These are phyloP conservation scores for Tylopilus sp. DNA, from an alignment of 1,284 basidiomycete species.

Conservation along the genomic window DNA sequence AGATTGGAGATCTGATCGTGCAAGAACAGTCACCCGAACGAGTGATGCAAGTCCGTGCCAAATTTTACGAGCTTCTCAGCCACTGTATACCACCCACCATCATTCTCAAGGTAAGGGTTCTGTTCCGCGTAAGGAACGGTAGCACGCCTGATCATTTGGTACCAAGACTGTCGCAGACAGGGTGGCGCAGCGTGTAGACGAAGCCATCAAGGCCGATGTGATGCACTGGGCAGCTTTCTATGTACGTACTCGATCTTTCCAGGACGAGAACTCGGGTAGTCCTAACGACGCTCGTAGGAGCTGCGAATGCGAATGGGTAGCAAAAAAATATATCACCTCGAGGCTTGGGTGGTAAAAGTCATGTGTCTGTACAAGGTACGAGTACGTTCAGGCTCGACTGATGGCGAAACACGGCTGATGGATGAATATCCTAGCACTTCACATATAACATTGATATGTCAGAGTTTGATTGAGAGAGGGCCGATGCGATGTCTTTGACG, in stretches of 20 bases:
- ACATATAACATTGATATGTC: constrained; percentile 61
- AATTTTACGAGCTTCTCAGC: constrained; percentile 93
- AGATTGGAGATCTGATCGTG: constrained; percentile 93
- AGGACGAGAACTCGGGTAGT: not conserved
- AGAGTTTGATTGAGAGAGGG: constrained; percentile 45
- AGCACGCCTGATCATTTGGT: constrained; percentile 5
- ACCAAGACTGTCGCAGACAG: constrained; percentile 81
- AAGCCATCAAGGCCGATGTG: constrained; percentile 82
- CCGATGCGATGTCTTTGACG: not conserved
- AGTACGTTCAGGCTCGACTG: not conserved
- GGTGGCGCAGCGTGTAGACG: constrained; percentile 76
- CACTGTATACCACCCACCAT: constrained; percentile 98
- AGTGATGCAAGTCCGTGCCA: constrained; percentile 88
- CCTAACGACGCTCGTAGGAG: constrained; percentile 52
- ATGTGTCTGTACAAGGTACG: constrained; percentile 78
- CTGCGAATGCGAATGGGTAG: constrained; percentile 84
- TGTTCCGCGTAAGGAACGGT: not conserved
- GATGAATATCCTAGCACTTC: constrained; percentile 37
- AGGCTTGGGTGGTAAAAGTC: constrained; percentile 87
- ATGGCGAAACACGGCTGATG: constrained; percentile 16
- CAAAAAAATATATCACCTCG: constrained; percentile 95
- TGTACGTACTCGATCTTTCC: constrained; percentile 45
- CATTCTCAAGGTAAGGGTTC: constrained; percentile 71
- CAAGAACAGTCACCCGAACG: constrained; percentile 88
- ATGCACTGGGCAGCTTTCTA: constrained; percentile 98